These are phyloP conservation scores for Handroanthus guayacan DNA, from an alignment of 257 asterid species.

Conservation along the genomic window DNA sequence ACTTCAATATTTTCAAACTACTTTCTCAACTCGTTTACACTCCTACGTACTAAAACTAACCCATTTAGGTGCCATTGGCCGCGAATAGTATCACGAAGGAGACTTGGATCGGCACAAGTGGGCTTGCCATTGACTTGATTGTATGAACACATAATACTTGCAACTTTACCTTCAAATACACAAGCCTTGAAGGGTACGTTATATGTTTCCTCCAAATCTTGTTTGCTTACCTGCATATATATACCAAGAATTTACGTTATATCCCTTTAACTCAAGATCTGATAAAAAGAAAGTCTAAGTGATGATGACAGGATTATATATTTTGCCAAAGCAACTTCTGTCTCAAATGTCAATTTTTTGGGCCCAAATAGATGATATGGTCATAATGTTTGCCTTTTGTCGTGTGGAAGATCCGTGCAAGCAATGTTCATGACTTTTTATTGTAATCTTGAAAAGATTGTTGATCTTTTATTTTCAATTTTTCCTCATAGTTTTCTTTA, in stretches of 20 bases:
- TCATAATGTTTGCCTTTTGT: neutral
- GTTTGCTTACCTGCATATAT: constrained; percentile 74
- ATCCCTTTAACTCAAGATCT: neutral
- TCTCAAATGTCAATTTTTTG: neutral
- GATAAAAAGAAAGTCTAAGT: constrained; percentile 7
- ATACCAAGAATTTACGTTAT: neutral
- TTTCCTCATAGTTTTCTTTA: too few species aligned
- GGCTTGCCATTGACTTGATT: constrained; percentile 94
- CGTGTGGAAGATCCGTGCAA: constrained; percentile 43
- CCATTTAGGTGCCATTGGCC: constrained; percentile 88
- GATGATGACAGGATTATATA: constrained; percentile 8
- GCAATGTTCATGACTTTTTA: constrained; percentile 24
- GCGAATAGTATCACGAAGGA: constrained; percentile 80
- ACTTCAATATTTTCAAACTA: too few species aligned
- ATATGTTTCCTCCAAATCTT: constrained; percentile 90
- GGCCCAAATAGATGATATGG: constrained; percentile 12
- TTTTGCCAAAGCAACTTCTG: neutral
- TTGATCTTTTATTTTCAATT: too few species aligned
- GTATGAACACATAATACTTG: constrained; percentile 97
- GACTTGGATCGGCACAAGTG: constrained; percentile 85
- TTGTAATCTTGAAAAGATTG: neutral
- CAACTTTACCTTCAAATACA: constrained; percentile 83
- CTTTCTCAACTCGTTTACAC: neutral
- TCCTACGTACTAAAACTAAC: constrained; percentile 37
- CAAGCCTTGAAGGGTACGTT: constrained; percentile 95